These are phyloP conservation scores for Leccinum barrowsii DNA, from an alignment of 768 basidiomycete genomes.

Conservation along the genomic window DNA sequence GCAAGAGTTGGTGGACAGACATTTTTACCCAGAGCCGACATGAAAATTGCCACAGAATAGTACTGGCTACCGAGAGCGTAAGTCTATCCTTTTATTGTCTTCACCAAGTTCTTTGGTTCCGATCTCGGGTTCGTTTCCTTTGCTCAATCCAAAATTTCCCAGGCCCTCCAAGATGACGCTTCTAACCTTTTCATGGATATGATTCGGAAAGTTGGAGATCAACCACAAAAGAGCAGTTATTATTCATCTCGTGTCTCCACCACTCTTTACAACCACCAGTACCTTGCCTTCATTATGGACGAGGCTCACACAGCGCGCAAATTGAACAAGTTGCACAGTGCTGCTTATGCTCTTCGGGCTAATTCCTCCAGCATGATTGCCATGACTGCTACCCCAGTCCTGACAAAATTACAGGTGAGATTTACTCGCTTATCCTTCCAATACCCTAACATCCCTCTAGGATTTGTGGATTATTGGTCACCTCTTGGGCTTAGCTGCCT, in stretches of 20 bases:
- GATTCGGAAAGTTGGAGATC: neutral
- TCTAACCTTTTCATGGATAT: neutral
- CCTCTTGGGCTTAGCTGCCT: too few species aligned
- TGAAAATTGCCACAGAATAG: too few species aligned
- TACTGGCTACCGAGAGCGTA: too few species aligned
- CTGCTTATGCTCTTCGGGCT: neutral
- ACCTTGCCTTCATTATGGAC: neutral
- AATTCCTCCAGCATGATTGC: fast-evolving
- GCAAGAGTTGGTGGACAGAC: too few species aligned
- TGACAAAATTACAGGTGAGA: slow-evolving; percentile 5
- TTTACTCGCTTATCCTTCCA: neutral
- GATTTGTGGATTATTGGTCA: too few species aligned
- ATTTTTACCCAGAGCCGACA: too few species aligned
- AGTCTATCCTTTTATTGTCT: too few species aligned
- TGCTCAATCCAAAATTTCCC: too few species aligned
- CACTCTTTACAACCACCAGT: neutral
- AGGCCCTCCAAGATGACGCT: neutral
- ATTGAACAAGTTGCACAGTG: neutral
- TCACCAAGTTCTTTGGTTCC: too few species aligned
- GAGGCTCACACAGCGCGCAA: slow-evolving; percentile 6
- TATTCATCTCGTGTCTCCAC: too few species aligned
- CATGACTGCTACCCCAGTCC: slow-evolving; percentile 2
- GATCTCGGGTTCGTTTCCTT: too few species aligned
- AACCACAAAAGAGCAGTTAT: neutral
- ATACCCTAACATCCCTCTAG: too few species aligned